Percentiles rank a stretch among this genome's conserved stretches.
These are phyloP conservation scores for Russula abietina DNA, from an alignment of 768 basidiomycete genomes.

Conservation along the genomic window DNA sequence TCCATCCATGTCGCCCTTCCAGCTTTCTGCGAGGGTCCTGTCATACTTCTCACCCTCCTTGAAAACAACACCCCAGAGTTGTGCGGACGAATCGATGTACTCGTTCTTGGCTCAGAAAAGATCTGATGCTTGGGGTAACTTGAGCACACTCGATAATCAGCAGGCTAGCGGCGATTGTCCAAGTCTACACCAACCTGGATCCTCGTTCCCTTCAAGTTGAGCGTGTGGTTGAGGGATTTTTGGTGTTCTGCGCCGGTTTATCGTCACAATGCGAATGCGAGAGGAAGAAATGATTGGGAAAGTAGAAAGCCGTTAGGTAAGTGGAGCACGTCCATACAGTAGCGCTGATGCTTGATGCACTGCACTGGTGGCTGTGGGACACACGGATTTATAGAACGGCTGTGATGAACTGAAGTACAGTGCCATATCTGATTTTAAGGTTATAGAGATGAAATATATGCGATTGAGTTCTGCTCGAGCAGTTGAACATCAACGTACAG, in stretches of 20 bases:
- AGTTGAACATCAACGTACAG: too few relatives aligned
- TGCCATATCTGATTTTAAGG: too few relatives aligned
- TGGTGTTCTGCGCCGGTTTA: not conserved
- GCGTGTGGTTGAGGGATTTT: not conserved
- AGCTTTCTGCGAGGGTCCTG: conserved; percentile 10
- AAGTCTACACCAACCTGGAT: not conserved
- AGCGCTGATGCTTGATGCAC: too few relatives aligned
- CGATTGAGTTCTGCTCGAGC: too few relatives aligned
- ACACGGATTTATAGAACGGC: too few relatives aligned
- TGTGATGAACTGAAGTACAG: too few relatives aligned
- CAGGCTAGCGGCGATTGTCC: not conserved
- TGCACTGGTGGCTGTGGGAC: too few relatives aligned
- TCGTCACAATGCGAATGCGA: not conserved
- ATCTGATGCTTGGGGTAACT: not conserved
- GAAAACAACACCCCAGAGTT: conserved; percentile 15
- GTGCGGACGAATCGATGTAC: conserved; percentile 13
- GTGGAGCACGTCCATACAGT: too few relatives aligned
- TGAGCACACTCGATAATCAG: not conserved
- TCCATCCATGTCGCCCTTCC: conserved; percentile 12
- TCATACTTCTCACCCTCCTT: conserved; percentile 16
- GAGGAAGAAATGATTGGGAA: not conserved
- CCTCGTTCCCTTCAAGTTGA: not conserved
- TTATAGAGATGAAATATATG: too few relatives aligned
- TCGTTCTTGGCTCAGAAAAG: not conserved
- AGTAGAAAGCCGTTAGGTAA: not conserved